Conservation (phyloP, 495 filamentous ascomycete genomes). For the Daldinia caldariorum region DNA sequence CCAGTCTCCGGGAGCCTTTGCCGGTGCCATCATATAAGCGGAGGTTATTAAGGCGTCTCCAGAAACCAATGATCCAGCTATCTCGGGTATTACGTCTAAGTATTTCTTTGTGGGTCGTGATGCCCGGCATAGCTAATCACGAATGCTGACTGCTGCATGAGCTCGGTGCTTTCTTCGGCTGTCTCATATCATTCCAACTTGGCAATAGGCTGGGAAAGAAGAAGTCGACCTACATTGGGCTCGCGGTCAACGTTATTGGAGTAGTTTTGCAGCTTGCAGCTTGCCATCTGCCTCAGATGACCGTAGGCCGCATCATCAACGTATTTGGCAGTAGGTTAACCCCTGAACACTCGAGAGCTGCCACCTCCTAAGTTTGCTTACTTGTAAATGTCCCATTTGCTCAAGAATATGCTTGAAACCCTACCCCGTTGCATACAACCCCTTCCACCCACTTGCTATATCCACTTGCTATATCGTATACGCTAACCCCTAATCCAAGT, state of each 20-base stretch:
- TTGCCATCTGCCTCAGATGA: conserved; percentile 48
- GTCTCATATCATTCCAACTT: conserved; percentile 42
- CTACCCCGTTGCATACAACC: conserved; percentile 15
- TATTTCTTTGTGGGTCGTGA: conserved; percentile 49
- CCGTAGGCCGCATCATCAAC: conserved; percentile 45
- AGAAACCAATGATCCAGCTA: conserved; percentile 44
- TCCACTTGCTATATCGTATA: conserved; percentile 7
- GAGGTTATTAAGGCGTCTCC: conserved; percentile 49
- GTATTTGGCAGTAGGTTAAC: conserved; percentile 43
- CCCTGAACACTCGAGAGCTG: neutral
- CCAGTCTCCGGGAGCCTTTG: conserved; percentile 44
- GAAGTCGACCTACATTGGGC: conserved; percentile 48
- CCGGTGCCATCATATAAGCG: conserved; percentile 47
- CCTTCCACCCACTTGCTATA: conserved; percentile 7
- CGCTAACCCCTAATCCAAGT: conserved; percentile 33
- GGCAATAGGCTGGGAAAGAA: conserved; percentile 50
- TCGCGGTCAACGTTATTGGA: conserved; percentile 47
- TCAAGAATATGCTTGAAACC: conserved; percentile 19
- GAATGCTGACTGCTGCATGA: conserved; percentile 62
- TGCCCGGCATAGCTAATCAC: conserved; percentile 25
- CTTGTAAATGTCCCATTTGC: neutral
- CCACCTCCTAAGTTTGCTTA: neutral
- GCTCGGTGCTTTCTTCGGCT: conserved; percentile 54
- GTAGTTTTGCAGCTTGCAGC: conserved; percentile 48
- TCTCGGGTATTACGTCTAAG: conserved; percentile 52